Evolutionary conservation across 768 basidiomycete species (phyloP).

Genomic region (Strobilomyces confusus): DNA sequence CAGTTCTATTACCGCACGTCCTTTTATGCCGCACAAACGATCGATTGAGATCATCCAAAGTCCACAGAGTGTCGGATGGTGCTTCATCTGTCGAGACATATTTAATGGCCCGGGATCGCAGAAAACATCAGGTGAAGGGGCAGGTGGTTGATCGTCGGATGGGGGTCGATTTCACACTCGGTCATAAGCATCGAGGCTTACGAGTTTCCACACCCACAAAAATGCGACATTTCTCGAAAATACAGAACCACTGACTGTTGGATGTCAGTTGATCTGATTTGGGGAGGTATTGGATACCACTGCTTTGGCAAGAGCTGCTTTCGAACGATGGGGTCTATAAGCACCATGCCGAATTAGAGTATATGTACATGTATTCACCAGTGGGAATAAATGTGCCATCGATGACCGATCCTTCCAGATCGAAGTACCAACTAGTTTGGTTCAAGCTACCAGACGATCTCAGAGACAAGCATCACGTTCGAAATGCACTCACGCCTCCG

Average conservation of each 20-base stretch:
- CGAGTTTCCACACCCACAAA: no score
- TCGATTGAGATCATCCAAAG: slow-evolving; percentile 50
- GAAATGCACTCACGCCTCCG: slow-evolving; percentile 37
- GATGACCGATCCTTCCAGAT: slow-evolving; percentile 60
- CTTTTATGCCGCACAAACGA: slow-evolving; percentile 45
- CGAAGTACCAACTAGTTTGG: slow-evolving; percentile 59
- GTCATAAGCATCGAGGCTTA: background rate
- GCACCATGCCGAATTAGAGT: background rate
- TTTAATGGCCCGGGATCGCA: no score
- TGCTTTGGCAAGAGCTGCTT: slow-evolving; percentile 44
- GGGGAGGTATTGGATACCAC: slow-evolving; percentile 53
- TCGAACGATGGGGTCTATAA: slow-evolving; percentile 39
- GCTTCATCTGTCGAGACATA: slow-evolving; percentile 32
- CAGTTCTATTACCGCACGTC: slow-evolving; percentile 50
- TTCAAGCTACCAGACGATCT: slow-evolving; percentile 30
- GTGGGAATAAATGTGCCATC: slow-evolving; percentile 64
- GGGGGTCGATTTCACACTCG: background rate
- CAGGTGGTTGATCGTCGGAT: slow-evolving; percentile 35
- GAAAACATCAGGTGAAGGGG: slow-evolving; percentile 48
- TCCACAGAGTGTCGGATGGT: slow-evolving; percentile 23
- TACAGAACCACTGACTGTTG: background rate
- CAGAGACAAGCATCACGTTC: background rate
- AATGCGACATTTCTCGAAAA: background rate
- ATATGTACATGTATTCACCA: slow-evolving; percentile 37
- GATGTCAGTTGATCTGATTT: slow-evolving; percentile 6